Conservation (phyloP, 257 asterid species). For the Solanum dulcamara region DNA sequence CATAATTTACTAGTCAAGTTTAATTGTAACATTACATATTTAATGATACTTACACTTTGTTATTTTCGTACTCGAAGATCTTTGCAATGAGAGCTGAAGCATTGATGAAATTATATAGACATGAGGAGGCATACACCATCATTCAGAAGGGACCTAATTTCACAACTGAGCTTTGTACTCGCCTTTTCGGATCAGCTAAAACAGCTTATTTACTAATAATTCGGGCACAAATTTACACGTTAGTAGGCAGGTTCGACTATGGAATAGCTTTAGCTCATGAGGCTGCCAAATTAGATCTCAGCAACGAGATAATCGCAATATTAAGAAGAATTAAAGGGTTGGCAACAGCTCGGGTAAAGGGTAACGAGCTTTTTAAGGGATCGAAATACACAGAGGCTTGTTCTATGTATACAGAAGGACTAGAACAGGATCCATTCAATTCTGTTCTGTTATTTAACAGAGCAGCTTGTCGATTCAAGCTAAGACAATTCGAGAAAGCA, state of each 20-base stretch:
- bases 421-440: constrained; percentile 41
- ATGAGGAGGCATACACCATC: constrained; percentile 37
- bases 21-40: not conserved
- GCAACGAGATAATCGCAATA: constrained; percentile 9
- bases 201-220: constrained; percentile 22
- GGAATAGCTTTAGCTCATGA: constrained; percentile 29
- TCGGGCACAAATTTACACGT: constrained; percentile 32
- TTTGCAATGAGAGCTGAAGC: constrained; percentile 56
- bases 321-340: constrained; percentile 19
- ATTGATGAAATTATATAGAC: constrained; percentile 34
- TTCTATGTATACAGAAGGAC: constrained; percentile 31
- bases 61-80: constrained; percentile 14
- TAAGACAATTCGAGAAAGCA: constrained; percentile 46
- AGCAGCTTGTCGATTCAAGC: constrained; percentile 44
- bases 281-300: constrained; percentile 29
- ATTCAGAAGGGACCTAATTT: constrained; percentile 19
- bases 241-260: constrained; percentile 47
- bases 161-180: constrained; percentile 8
- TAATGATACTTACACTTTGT: not conserved
- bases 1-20: not conserved
- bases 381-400: constrained; percentile 38
- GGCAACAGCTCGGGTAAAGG: constrained; percentile 28
- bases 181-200: constrained; percentile 25
- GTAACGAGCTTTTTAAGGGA: constrained; percentile 34
- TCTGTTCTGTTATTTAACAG: constrained; percentile 47